Conservation (phyloP, 2,329 filamentous ascomycete species). For the Fusarium marasasianum region DNA sequence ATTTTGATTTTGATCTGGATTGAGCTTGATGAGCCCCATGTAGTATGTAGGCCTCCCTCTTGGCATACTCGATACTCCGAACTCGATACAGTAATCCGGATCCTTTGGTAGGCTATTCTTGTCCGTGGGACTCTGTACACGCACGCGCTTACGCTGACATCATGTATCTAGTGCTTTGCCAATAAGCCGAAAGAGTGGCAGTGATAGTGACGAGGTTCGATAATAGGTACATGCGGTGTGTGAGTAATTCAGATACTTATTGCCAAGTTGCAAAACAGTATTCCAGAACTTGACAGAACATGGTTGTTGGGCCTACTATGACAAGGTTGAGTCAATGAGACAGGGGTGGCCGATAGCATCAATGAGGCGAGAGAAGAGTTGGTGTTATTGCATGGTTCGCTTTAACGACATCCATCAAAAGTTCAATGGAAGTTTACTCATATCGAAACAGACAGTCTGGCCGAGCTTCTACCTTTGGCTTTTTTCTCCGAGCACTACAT, state of each 20-base stretch:
- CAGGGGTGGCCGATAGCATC: slow-evolving; percentile 7
- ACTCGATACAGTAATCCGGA: neutral
- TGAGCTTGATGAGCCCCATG: slow-evolving; percentile 1
- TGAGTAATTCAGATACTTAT: slow-evolving; percentile 4
- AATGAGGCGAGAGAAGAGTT: slow-evolving; percentile 6
- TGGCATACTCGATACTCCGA: neutral
- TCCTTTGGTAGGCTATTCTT: neutral
- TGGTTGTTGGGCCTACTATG: neutral
- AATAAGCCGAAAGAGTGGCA: neutral
- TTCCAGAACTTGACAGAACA: slow-evolving; percentile 11
- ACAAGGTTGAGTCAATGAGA: neutral
- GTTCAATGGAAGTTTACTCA: neutral
- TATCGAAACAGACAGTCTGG: neutral
- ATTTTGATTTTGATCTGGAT: slow-evolving; percentile 6
- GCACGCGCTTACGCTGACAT: neutral
- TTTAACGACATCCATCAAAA: neutral
- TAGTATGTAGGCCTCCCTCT: neutral
- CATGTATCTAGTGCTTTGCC: slow-evolving; percentile 1
- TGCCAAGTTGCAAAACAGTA: neutral
- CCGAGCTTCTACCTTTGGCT: neutral
- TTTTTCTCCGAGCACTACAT: slow-evolving; percentile 13
- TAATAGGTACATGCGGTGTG: neutral
- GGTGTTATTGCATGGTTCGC: slow-evolving; percentile 4
- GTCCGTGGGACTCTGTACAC: neutral
- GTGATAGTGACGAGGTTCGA: neutral